These are phyloP conservation scores for Ambrosia hybrid DNA, from an alignment of 140 eudicot genomes.

Conservation along the genomic window DNA sequence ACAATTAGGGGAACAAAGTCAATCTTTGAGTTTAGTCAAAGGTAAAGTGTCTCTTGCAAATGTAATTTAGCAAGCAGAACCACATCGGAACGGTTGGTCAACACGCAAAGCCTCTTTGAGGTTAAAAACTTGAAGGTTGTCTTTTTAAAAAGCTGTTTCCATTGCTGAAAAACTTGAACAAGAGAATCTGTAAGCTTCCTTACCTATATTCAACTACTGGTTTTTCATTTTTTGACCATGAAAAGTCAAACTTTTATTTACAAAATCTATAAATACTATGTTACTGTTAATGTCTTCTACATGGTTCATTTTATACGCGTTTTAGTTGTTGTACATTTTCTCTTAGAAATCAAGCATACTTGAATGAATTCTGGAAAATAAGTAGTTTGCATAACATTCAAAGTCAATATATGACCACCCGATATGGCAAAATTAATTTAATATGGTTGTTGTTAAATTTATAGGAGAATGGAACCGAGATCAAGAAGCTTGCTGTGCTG, in stretches of 20 bases:
- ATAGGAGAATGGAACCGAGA: constrained; percentile 88
- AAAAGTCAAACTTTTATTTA: no score
- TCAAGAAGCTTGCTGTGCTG: constrained; percentile 93
- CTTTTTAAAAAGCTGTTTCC: constrained; percentile 55
- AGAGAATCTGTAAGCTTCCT: constrained; percentile 73
- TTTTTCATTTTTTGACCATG: no score
- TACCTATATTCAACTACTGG: neutral
- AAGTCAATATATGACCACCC: neutral
- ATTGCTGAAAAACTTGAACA: constrained; percentile 90
- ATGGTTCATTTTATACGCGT: neutral
- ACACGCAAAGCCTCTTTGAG: constrained; percentile 60
- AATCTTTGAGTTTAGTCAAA: constrained; percentile 64
- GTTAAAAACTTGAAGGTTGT: no score
- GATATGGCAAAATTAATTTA: neutral
- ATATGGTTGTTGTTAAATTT: constrained; percentile 4
- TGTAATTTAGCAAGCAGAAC: constrained; percentile 83
- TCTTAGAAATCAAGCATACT: neutral
- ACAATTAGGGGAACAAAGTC: constrained; percentile 51
- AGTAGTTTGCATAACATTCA: constrained; percentile 7
- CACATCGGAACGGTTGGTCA: constrained; percentile 79
- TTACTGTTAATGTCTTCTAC: no score
- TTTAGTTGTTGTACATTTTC: neutral
- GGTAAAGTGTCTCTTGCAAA: constrained; percentile 90
- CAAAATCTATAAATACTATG: no score
- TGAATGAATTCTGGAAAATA: neutral